Conservation (phyloP, 768 basidiomycete genomes). For the Suillus subalutaceus region DNA sequence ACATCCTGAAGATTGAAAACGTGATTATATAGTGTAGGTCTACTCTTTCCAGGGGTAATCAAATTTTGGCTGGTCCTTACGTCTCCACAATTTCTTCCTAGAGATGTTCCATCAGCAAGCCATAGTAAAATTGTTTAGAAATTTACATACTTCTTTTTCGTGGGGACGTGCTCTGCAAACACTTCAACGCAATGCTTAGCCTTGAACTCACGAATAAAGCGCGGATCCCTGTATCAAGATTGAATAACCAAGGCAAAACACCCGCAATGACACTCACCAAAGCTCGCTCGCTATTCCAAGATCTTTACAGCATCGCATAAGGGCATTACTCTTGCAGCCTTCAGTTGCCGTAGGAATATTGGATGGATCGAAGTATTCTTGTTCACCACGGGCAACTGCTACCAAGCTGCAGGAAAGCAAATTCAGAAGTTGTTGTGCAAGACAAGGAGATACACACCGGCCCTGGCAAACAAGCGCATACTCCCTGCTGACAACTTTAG, state of each 20-base stretch:
- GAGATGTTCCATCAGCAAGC: slow-evolving; percentile 14
- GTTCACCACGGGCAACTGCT: slow-evolving; percentile 90
- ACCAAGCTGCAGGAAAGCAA: slow-evolving; percentile 61
- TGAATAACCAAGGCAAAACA: neutral
- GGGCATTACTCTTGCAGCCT: slow-evolving; percentile 93
- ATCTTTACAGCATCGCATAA: slow-evolving; percentile 98
- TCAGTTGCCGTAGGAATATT: slow-evolving; percentile 94
- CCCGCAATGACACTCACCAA: slow-evolving; percentile 56
- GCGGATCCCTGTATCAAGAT: slow-evolving; percentile 74
- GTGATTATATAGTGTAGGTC: slow-evolving; percentile 3
- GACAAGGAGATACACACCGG: slow-evolving; percentile 50
- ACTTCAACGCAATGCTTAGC: slow-evolving; percentile 80
- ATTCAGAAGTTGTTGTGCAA: neutral
- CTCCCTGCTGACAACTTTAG: slow-evolving; percentile 87
- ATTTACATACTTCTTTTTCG: slow-evolving; percentile 84
- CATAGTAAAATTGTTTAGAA: neutral
- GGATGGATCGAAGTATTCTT: slow-evolving; percentile 91
- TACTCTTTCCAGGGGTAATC: slow-evolving; percentile 88
- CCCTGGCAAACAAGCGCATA: slow-evolving; percentile 95
- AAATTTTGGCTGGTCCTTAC: slow-evolving; percentile 84
- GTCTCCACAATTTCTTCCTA: slow-evolving; percentile 91
- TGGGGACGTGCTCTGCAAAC: slow-evolving; percentile 79
- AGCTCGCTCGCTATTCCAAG: slow-evolving; percentile 95
- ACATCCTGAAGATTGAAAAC: neutral
- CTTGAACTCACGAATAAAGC: slow-evolving; percentile 95